Conservation (phyloP, 495 filamentous ascomycete species). For the Podospora australis region DNA sequence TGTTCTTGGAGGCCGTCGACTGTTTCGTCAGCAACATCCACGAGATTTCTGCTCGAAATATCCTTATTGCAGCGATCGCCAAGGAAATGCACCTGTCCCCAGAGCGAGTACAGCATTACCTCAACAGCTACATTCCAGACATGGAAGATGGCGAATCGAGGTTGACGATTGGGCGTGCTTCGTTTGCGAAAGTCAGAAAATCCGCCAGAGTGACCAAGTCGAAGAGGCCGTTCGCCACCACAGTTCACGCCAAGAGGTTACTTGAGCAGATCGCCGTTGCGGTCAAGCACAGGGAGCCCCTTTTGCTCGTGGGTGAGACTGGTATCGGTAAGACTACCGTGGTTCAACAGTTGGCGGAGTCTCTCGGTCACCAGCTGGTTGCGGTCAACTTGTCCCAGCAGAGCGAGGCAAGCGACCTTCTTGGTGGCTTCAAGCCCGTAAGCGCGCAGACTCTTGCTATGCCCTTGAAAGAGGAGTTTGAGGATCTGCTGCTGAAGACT, state of each 20-base stretch:
- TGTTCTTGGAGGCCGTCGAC: constrained; percentile 86
- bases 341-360: constrained; percentile 82
- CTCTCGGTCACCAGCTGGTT: constrained; percentile 73
- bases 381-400: constrained; percentile 96
- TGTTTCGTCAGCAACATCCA: constrained; percentile 77
- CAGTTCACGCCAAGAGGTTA: constrained; percentile 60
- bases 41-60: constrained; percentile 51
- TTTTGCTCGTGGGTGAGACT: constrained; percentile 92
- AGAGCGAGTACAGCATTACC: constrained; percentile 64
- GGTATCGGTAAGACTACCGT: constrained; percentile 97
- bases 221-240: constrained; percentile 61
- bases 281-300: constrained; percentile 75
- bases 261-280: constrained; percentile 83
- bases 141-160: constrained; percentile 51
- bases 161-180: constrained; percentile 63
- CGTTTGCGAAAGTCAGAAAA: constrained; percentile 41
- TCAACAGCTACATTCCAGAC: constrained; percentile 59
- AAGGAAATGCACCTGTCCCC: constrained; percentile 79
- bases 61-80: constrained; percentile 63
- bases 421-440: constrained; percentile 94
- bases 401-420: constrained; percentile 85
- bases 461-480: constrained; percentile 89
- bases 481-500: constrained; percentile 75
- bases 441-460: constrained; percentile 81
- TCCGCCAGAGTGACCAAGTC: constrained; percentile 37